Conservation (phyloP, 306 rosid genomes). For the Fragaria nilgerrensis region DNA sequence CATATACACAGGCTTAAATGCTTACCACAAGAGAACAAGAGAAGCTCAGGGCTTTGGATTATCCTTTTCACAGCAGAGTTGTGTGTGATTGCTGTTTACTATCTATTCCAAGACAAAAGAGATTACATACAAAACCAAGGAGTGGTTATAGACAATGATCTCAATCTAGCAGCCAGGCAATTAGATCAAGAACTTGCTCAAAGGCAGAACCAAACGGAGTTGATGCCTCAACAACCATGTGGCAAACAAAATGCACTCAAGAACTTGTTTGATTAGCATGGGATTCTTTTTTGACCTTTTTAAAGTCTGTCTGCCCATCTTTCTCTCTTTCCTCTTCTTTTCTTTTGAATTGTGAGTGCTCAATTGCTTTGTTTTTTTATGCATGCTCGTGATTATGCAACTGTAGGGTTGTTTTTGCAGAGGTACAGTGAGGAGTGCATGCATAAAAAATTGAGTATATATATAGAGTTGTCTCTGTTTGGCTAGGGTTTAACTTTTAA, state of each 20-base stretch:
- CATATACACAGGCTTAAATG: constrained; percentile 77
- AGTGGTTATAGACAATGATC: constrained; percentile 39
- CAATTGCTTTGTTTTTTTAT: constrained; percentile 33
- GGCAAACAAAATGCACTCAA: constrained; percentile 74
- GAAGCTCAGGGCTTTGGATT: constrained; percentile 70
- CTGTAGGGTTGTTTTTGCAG: background rate
- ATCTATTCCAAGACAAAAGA: constrained; percentile 85
- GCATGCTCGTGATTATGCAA: constrained; percentile 48
- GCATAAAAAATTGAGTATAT: constrained; percentile 46
- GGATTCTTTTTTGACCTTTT: background rate
- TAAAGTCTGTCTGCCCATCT: background rate
- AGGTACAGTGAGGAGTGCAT: constrained; percentile 42
- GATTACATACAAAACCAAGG: constrained; percentile 74
- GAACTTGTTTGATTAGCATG: constrained; percentile 75
- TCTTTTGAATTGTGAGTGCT: constrained; percentile 12
- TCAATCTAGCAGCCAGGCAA: constrained; percentile 26
- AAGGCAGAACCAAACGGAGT: constrained; percentile 44
- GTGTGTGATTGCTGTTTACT: constrained; percentile 58
- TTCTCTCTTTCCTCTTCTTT: background rate
- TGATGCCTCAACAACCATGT: constrained; percentile 54
- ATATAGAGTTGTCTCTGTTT: background rate
- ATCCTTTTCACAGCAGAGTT: constrained; percentile 75
- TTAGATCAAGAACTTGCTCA: constrained; percentile 40
- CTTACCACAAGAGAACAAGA: constrained; percentile 67
- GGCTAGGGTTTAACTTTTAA: background rate